Evolutionary conservation across 192 early-diverging fungal species (phyloP), one percentile per base, ranked within the genome.

Genomic region (Umbelopsis sp.): DNA sequence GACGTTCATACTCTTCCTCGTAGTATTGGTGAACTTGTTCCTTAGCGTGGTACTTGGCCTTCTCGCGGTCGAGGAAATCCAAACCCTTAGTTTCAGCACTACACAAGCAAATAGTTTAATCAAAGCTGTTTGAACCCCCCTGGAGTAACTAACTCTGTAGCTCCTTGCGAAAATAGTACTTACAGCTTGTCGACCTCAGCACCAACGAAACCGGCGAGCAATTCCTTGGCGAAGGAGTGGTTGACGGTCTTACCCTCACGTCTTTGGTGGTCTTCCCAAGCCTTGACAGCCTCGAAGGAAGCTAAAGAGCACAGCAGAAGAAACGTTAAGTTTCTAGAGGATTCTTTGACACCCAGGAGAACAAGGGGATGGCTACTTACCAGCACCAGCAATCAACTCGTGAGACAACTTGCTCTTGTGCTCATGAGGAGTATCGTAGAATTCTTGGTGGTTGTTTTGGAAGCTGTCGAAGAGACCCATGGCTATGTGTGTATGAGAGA

Each of bases 41-140:
- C 59, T 83, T 77, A 66, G 82, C 82, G 45, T 83, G 74, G n/a
- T 54, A 73, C 78, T 82, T 84, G 44, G 83, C 78, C 75, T 78
- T 84, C 69, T 81, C 72, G 45, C 73, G 71, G 65, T 84, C 83
- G 36, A 84, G 6, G 53, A 77, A 82, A 54, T 84, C 83, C 47
- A 84, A 68, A 54, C 83, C 81, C 77, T 82, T 82, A 77, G 81
- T 79, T 70, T 82, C 79, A 45, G 80, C 66, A 54, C 73, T 70
- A 53, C 1, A 47, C 6, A 41, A n/a, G n/a, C 31, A 45, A 59
- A 20, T 17, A 12, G 25, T 8, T 43, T 7, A 53, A 12, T 53
- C 22, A 53, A 22, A 22, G 26, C 24, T 0, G 20, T 29, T 53
- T 26, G 3, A 51, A 3, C 0, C 0, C 52, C 11, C 52, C 10